Evolutionary conservation across 2,329 filamentous ascomycete genomes (phyloP), one percentile per base, ranked within the genome.

Genomic region (Ceratocystis colombiana): DNA sequence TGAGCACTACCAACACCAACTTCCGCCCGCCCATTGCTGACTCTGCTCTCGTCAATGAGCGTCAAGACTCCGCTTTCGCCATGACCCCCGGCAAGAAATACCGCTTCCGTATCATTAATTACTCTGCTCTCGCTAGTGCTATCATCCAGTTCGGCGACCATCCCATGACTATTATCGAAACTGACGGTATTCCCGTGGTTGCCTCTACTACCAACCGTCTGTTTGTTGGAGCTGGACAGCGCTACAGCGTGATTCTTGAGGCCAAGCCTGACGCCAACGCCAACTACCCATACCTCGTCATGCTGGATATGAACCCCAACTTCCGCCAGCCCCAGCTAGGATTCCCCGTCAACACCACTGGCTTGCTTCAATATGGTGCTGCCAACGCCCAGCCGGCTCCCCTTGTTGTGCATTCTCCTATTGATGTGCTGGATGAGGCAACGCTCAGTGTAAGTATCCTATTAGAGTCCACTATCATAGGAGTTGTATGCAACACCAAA

Each of bases 401-500:
- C 68, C 69, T 22, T 72, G 71, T 73, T 3, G 74, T 79, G 20
- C 61, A 72, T 17, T 79, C 86, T 46, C 80, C 82, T 10, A 84
- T 90, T 61, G 75, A 86, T 28, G 81, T 85, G 1, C 86, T 88
- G 66, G 90, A 96, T 71, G 91, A 96, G 72, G 84, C 88, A 69
- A 79, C 75, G 0, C 80, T 96, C 0, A 79, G 57, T 41, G 67
- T 69, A 67, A 69, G 20, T 79, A 74, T 70, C 41, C 28, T 44
- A 30, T 7, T 37, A 8, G 30, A 3, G 15, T 20, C 5, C 8
- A 1, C 7, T 25, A 53, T n/a, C 5, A 33, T 2, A n/a, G 1
- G 28, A 8, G 28, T 4, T 57, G 2, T 37, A 8, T 59, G 22
- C 55, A 30, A 37, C 28, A 20, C 4, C 8, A 63, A 37, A 44